phyloP scores from a whole-genome alignment of 2,329 filamentous ascomycete genomes.

The Elsinoe perseae region DNA sequence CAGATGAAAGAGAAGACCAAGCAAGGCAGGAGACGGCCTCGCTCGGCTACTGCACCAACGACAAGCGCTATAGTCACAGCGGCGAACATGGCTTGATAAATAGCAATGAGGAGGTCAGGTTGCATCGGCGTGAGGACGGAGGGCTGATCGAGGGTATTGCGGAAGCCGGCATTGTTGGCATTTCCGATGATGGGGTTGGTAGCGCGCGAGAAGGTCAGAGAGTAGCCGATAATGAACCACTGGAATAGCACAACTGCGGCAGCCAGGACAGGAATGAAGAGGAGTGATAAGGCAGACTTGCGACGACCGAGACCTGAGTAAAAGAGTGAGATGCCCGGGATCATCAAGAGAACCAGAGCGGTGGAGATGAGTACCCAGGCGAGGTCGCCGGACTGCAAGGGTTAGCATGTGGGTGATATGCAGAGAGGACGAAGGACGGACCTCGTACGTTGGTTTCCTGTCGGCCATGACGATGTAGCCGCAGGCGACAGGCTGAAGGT shows the following conservation, averaged over 20 bases:
- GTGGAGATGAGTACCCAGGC: slow-evolving; percentile 85
- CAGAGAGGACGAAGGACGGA: neutral
- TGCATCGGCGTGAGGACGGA: slow-evolving; percentile 85
- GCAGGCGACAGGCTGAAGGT: too few species aligned
- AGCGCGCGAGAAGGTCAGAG: slow-evolving; percentile 77
- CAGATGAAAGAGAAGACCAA: slow-evolving; percentile 96
- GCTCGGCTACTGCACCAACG: slow-evolving; percentile 85
- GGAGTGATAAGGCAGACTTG: slow-evolving; percentile 94
- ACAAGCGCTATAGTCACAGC: slow-evolving; percentile 86
- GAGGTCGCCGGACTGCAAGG: slow-evolving; percentile 88
- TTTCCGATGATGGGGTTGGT: slow-evolving; percentile 90
- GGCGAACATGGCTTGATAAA: slow-evolving; percentile 89
- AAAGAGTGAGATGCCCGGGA: slow-evolving; percentile 92
- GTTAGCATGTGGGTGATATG: slow-evolving; percentile 78
- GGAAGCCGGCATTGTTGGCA: slow-evolving; percentile 78
- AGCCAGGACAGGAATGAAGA: slow-evolving; percentile 95
- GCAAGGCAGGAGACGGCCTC: slow-evolving; percentile 81
- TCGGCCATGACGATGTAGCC: slow-evolving; percentile 50
- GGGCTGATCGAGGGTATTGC: slow-evolving; percentile 73
- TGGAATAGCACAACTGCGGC: slow-evolving; percentile 89
- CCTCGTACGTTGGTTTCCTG: slow-evolving; percentile 49
- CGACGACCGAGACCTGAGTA: slow-evolving; percentile 95
- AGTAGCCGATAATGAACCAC: slow-evolving; percentile 99
- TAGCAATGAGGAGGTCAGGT: slow-evolving; percentile 82
- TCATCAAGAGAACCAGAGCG: slow-evolving; percentile 93